Conservation (phyloP, 2,329 filamentous ascomycete species). For the Penicillium hesseltinei region DNA sequence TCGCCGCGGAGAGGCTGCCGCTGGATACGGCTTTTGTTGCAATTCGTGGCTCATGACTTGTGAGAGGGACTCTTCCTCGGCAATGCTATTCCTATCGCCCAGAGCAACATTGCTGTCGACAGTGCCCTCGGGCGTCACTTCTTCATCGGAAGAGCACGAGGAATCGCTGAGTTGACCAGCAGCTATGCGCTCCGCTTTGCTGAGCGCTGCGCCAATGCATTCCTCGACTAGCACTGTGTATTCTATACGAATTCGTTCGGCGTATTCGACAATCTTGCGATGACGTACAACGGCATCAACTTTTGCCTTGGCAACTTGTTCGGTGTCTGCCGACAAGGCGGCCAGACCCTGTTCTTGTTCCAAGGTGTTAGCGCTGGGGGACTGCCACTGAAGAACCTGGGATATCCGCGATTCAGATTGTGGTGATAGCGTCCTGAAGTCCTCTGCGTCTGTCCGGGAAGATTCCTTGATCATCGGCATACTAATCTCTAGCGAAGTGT, state of each 20-base stretch:
- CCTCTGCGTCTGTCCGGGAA: conserved; percentile 61
- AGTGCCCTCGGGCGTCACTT: conserved; percentile 43
- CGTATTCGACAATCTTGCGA: conserved; percentile 89
- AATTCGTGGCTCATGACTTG: conserved; percentile 13
- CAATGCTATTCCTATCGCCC: conserved; percentile 4
- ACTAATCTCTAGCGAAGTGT: conserved; percentile 92
- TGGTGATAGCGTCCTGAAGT: conserved; percentile 89
- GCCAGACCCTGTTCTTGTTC: conserved; percentile 92
- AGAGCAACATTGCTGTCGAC: conserved; percentile 4
- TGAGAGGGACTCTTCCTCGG: conserved; percentile 11
- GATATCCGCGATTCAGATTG: conserved; percentile 93
- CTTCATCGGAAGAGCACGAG: conserved; percentile 59
- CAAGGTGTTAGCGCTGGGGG: conserved; percentile 82
- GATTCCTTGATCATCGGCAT: conserved; percentile 86
- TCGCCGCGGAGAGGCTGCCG: conserved; percentile 20
- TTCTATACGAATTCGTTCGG: conserved; percentile 90
- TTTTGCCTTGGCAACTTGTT: conserved; percentile 78
- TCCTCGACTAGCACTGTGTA: conserved; percentile 91
- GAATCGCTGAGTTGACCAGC: conserved; percentile 82
- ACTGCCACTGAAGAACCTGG: conserved; percentile 95
- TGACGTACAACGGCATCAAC: conserved; percentile 91
- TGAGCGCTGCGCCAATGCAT: conserved; percentile 88
- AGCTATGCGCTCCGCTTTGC: conserved; percentile 83
- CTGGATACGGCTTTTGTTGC: conserved; percentile 7
- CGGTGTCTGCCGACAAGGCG: conserved; percentile 84